phyloP scores from a whole-genome alignment of 164 flowering plant genomes.

The Piper betle region DNA sequence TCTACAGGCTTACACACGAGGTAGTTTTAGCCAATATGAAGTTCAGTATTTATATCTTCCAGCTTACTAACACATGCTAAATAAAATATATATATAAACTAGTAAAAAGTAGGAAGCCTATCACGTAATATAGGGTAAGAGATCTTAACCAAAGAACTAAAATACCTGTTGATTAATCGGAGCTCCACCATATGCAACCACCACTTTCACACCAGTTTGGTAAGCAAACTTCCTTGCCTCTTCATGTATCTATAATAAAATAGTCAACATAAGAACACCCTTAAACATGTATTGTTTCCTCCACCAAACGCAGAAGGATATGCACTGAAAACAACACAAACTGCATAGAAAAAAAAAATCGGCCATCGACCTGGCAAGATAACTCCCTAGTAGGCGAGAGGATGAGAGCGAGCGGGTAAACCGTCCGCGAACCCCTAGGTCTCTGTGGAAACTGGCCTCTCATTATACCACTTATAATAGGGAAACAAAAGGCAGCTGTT shows the following conservation, averaged over 20 bases:
- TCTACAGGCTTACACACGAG: no score
- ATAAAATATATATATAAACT: no score
- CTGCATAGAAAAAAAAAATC: not conserved
- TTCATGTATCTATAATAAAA: conserved; percentile 36
- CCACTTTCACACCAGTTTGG: conserved; percentile 52
- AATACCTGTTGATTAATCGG: conserved; percentile 52
- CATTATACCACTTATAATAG: conserved; percentile 71
- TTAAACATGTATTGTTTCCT: no score
- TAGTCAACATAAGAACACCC: no score
- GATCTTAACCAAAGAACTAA: not conserved
- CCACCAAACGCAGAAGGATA: no score
- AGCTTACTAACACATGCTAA: no score
- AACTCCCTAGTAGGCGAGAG: conserved; percentile 79
- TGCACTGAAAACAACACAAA: no score
- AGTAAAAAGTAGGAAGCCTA: no score
- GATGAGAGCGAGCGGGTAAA: conserved; percentile 62
- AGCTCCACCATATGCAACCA: conserved; percentile 63
- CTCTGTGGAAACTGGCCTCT: conserved; percentile 33
- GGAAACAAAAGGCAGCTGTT: conserved; percentile 84
- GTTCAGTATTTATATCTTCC: no score
- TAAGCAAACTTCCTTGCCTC: conserved; percentile 55
- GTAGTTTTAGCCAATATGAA: no score
- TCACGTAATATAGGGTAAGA: no score
- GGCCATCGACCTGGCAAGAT: conserved; percentile 42
- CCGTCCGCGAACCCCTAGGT: conserved; percentile 44